Evolutionary conservation across 2,329 filamentous ascomycete genomes (phyloP).

Genomic region (Fusarium duplospermum): DNA sequence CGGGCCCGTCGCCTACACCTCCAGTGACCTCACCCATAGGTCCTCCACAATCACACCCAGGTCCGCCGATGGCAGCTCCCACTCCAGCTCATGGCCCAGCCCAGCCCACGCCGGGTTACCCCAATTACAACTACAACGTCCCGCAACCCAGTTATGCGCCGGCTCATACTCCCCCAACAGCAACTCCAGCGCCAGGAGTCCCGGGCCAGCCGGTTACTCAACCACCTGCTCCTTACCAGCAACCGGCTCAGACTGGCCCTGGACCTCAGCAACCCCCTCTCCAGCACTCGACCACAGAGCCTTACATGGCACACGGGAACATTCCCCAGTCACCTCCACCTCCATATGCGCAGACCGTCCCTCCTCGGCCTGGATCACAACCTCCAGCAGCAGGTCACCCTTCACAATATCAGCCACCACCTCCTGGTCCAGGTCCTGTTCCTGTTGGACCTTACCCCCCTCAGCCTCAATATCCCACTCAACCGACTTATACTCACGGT

Average conservation of each 20-base stretch:
- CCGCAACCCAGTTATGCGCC: slow-evolving; percentile 38
- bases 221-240: slow-evolving; percentile 21
- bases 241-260: not conserved
- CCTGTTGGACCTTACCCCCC: slow-evolving; percentile 21
- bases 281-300: slow-evolving; percentile 19
- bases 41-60: slow-evolving; percentile 1
- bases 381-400: slow-evolving; percentile 22
- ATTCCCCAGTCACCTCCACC: slow-evolving; percentile 39
- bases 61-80: slow-evolving; percentile 1
- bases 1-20: slow-evolving; percentile 5
- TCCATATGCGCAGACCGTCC: slow-evolving; percentile 34
- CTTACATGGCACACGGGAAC: slow-evolving; percentile 7
- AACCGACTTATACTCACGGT: slow-evolving; percentile 36
- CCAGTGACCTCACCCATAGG: not conserved
- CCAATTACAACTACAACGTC: slow-evolving; percentile 35
- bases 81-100: slow-evolving; percentile 7
- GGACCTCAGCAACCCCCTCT: slow-evolving; percentile 17
- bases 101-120: slow-evolving; percentile 18
- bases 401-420: slow-evolving; percentile 25
- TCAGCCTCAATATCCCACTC: slow-evolving; percentile 38
- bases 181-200: slow-evolving; percentile 3
- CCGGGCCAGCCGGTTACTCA: not conserved
- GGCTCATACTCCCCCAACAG: slow-evolving; percentile 4
- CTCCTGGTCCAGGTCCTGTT: not conserved
- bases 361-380: slow-evolving; percentile 22